Evolutionary conservation across 2,329 filamentous ascomycete species (phyloP), one percentile per base, ranked within the genome.

Genomic region (Thyridium curvatum): DNA sequence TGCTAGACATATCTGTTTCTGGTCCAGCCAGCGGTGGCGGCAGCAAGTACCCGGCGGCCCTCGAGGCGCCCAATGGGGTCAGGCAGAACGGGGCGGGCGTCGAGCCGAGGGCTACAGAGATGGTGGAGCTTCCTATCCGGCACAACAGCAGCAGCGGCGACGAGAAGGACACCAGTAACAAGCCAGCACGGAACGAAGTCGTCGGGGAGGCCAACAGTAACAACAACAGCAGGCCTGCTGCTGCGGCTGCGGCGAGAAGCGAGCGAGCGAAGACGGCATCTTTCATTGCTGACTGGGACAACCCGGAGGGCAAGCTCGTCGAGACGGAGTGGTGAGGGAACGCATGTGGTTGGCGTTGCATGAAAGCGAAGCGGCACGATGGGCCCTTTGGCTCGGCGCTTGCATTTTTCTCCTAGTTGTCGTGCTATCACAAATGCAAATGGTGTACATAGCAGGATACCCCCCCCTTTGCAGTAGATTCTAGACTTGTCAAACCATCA

Each of bases 211-310:
- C 12, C 30, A 3, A 9, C 34, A 30, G 8, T 29, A 32, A 14
- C 16, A 14, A 34, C 35, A 14, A 9, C 14, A 13, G 15, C 14
- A 17, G 16, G 16, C 21, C 16, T 26, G 21, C 21, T 26, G 21
- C 21, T 26, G 13, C 14, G 17, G 28, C 32, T 12, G n/a, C n/a
- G 12, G 12, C 28, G 32, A 12, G 8, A 9, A 17, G 18, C 21
- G 13, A 39, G 12, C 12, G 32, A 30, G 4, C 16, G 1, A 31
- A 30, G n/a, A 32, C 18, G 12, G 26, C 39, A 7, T 32, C 35
- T 13, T 38, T 47, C 12, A 16, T 48, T 6, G 47, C 47, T 1
- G 46, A 48, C 33, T 49, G 47, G 47, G 47, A 49, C 34, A 43
- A 48, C n/a, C 47, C 47, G 0, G 47, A 49, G 21, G 47, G 47